phyloP scores from a whole-genome alignment of 306 rosid genomes.

The Quillaja saponaria region DNA sequence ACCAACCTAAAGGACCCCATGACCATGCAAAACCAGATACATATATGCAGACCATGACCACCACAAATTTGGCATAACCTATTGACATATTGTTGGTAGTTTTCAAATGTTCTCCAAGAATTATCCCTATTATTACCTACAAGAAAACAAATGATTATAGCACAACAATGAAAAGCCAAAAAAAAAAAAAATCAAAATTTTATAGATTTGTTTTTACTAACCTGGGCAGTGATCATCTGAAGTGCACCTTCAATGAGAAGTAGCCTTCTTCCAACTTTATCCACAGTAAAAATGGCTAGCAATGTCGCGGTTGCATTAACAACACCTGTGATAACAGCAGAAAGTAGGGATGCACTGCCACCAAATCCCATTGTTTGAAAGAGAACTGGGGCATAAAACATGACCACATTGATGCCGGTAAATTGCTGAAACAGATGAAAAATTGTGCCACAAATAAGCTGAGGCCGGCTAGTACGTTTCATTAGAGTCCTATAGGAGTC shows the following conservation, averaged over 20 bases:
- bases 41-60: constrained; percentile 23
- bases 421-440: constrained; percentile 41
- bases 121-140: constrained; percentile 14
- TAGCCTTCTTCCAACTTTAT: constrained; percentile 27
- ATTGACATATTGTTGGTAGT: constrained; percentile 19
- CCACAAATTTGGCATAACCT: background rate
- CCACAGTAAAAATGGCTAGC: constrained; percentile 30
- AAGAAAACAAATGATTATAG: background rate
- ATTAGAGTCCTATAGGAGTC: constrained; percentile 24
- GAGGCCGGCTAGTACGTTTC: constrained; percentile 21
- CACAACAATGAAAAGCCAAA: background rate
- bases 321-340: constrained; percentile 34
- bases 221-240: constrained; percentile 40
- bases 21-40: constrained; percentile 45
- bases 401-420: constrained; percentile 43
- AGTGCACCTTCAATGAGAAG: constrained; percentile 34
- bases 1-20: constrained; percentile 45
- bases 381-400: constrained; percentile 42
- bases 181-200: background rate
- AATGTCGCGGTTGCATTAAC: constrained; percentile 23
- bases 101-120: constrained; percentile 12
- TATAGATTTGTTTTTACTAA: background rate
- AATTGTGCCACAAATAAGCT: constrained; percentile 5
- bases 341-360: constrained; percentile 24
- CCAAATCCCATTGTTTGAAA: constrained; percentile 44